A percentile compares a stretch with the other conserved stretches of the same genome.
These are phyloP conservation scores for Dactylonectria macrodidyma DNA, from an alignment of 2,329 filamentous ascomycete genomes.

Conservation along the genomic window DNA sequence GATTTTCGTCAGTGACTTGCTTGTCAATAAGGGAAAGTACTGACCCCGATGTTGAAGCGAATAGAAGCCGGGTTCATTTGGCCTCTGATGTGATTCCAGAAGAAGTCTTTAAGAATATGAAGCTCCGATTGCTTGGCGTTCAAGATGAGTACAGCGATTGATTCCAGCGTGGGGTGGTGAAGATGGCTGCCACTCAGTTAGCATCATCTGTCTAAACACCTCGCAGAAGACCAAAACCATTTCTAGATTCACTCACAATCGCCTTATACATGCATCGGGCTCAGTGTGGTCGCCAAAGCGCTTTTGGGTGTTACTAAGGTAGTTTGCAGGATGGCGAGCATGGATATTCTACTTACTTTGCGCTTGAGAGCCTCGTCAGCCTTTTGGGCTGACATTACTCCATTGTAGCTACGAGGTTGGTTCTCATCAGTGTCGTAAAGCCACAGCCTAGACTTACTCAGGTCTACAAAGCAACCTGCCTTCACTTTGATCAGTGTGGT, in stretches of 20 bases:
- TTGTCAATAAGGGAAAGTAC: neutral
- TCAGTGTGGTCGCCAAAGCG: neutral
- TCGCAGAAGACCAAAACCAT: neutral
- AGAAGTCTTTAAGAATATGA: neutral
- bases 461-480: no score
- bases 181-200: constrained; percentile 9
- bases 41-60: constrained; percentile 3
- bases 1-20: neutral
- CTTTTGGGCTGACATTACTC: neutral
- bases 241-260: constrained; percentile 11
- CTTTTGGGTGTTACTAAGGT: neutral
- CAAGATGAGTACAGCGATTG: neutral
- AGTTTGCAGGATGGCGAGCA: neutral
- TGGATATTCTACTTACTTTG: constrained; percentile 4
- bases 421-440: no score
- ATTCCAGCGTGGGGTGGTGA: constrained; percentile 9
- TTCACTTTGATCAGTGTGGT: no score
- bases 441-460: no score
- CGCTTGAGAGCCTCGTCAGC: neutral
- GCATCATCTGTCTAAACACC: neutral
- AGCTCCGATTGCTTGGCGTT: constrained; percentile 4
- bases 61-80: constrained; percentile 7
- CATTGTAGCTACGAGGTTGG: constrained; percentile 8
- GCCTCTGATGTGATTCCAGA: constrained; percentile 5
- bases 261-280: constrained; percentile 8